Conservation (phyloP, 441 rosid genomes). For the Populus hybrid region DNA sequence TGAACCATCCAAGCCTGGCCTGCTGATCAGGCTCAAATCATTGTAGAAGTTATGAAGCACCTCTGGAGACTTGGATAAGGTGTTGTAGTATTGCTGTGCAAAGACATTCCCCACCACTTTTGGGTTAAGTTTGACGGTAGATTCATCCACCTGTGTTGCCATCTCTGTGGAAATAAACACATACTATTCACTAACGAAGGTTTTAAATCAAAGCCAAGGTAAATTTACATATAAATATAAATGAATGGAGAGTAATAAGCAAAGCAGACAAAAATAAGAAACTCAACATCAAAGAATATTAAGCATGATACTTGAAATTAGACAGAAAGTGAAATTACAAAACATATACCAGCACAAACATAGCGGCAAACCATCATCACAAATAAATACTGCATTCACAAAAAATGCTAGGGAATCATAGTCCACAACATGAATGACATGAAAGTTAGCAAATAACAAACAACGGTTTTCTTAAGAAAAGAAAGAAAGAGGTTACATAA, state of each 20-base stretch:
- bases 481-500: no score
- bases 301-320: background rate
- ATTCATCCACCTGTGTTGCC: constrained; percentile 26
- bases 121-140: constrained; percentile 20
- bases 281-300: background rate
- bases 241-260: background rate
- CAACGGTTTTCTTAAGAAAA: no score
- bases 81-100: constrained; percentile 29
- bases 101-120: constrained; percentile 29
- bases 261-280: background rate
- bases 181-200: background rate
- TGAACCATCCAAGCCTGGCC: constrained; percentile 24
- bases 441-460: no score
- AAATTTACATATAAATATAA: background rate
- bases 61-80: constrained; percentile 17
- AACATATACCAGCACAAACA: background rate
- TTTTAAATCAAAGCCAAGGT: background rate
- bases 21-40: constrained; percentile 29
- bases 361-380: background rate
- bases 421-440: background rate
- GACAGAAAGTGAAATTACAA: background rate
- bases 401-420: background rate
- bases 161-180: constrained; percentile 5
- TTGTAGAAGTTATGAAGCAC: constrained; percentile 36
- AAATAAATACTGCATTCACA: background rate